Evolutionary conservation across 2,329 filamentous ascomycete genomes (phyloP).

Genomic region (Mollisiaceae sp.): DNA sequence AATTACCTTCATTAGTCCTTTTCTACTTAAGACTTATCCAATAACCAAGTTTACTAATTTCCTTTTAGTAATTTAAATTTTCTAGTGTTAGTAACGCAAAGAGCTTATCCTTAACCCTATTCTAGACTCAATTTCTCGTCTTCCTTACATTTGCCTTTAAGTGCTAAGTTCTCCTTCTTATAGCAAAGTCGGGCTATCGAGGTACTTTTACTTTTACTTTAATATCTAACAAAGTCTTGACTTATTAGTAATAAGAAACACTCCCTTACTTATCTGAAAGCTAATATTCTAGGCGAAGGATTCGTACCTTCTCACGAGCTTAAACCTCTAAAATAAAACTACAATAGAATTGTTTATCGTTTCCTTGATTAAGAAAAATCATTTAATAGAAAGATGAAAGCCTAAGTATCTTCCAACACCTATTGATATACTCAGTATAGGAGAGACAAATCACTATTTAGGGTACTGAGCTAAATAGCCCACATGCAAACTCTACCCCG

Average conservation of each 20-base stretch:
- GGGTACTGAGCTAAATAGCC: too few species aligned
- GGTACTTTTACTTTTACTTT: constrained; percentile 56
- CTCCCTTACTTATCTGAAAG: neutral
- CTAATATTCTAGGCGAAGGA: constrained; percentile 37
- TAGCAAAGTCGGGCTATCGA: constrained; percentile 61
- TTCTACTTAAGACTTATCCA: neutral
- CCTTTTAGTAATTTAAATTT: constrained; percentile 59
- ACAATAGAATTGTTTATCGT: too few species aligned
- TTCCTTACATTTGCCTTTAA: constrained; percentile 60
- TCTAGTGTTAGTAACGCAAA: constrained; percentile 48
- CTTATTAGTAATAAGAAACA: constrained; percentile 45
- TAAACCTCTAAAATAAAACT: too few species aligned
- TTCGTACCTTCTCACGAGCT: constrained; percentile 42
- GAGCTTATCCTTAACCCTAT: constrained; percentile 60
- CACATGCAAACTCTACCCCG: too few species aligned
- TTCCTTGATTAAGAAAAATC: too few species aligned
- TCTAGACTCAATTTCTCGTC: constrained; percentile 62
- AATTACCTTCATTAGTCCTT: too few species aligned
- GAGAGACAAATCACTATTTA: too few species aligned
- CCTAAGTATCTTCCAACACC: too few species aligned
- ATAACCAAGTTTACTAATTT: neutral
- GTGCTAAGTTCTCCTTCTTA: constrained; percentile 62
- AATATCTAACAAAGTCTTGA: constrained; percentile 62
- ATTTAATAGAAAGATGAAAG: too few species aligned
- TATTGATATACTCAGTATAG: too few species aligned